Base-by-base conservation (phyloP, 306 rosid species). In the Cucurbita pepo region DNA sequence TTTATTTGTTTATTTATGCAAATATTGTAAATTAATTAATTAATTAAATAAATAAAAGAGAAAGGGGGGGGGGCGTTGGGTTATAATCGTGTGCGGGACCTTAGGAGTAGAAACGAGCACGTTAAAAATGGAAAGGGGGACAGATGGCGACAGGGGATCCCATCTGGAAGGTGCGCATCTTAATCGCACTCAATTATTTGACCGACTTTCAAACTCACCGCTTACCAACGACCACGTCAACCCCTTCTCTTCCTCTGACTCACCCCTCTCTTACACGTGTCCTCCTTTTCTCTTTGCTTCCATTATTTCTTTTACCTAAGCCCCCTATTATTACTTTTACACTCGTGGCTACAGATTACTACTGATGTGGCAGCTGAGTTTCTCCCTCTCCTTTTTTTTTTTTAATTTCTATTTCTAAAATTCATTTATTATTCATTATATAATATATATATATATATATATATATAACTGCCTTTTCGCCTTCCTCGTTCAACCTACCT, bases 241-340 rank as follows among this genome's bases (percentile, higher is more conserved):
- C 43, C 1, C 1, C 25, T 16, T 38, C 30, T 16, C 16, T 40
- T 10, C 55, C 55, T 44, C 52, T 64, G 51, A 64, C 71, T 18
- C 36, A 40, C 71, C 10, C 72, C 12, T 44, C 12, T 47, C 72
- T 47, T 67, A 15, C 72, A 67, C 72, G 72, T 67, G 72, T 67
- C 50, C 13, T 15, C 69, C 48, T 44, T 44, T 44, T 44, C 48
- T 44, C 3, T 44, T 2, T 12, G 3, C 12, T 10, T 8, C 48
- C 48, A 44, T 44, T 2, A 44, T 41, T 30, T 30, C 34, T 30
- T 30, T 30, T 30, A 30, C 34, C 34, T 30, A 30, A 30, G 34
- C 34, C 34, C 30, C 34, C 34, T 30, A 30, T 30, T 30, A 30
- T 30, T 30, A 30, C 34, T 30, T 30, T 30, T 30, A 2, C 34